Evolutionary conservation across 2,329 filamentous ascomycete species (phyloP).

Genomic region (Aspergillus neotritici): DNA sequence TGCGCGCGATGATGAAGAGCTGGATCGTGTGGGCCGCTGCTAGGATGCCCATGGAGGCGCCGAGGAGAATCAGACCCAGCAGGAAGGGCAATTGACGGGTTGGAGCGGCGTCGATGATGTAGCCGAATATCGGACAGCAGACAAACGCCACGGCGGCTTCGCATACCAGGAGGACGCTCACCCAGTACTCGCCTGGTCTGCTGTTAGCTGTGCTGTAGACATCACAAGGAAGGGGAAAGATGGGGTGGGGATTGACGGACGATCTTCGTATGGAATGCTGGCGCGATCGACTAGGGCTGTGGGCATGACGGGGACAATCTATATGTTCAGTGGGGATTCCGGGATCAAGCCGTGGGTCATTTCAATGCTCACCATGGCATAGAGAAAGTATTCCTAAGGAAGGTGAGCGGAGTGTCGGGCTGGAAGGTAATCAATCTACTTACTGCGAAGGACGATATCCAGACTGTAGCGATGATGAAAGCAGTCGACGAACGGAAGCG

Average conservation of each 20-base stretch:
- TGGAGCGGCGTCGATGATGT: conserved; percentile 22
- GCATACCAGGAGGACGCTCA: conserved; percentile 25
- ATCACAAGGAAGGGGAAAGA: background rate
- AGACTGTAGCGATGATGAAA: conserved; percentile 56
- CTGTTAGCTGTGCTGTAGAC: background rate
- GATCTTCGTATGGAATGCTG: conserved; percentile 19
- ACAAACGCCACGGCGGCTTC: conserved; percentile 24
- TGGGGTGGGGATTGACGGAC: conserved; percentile 12
- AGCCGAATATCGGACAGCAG: conserved; percentile 25
- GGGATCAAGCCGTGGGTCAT: background rate
- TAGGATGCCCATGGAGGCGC: conserved; percentile 52
- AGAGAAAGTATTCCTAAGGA: conserved; percentile 24
- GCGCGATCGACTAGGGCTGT: conserved; percentile 22
- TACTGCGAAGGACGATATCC: conserved; percentile 28
- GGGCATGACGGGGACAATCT: conserved; percentile 30
- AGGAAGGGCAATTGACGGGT: conserved; percentile 55
- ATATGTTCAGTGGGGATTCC: background rate
- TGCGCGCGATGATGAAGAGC: conserved; percentile 47
- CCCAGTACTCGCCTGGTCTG: conserved; percentile 23
- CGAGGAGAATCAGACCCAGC: conserved; percentile 48
- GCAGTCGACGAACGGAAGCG: conserved; percentile 53
- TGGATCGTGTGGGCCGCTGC: conserved; percentile 47
- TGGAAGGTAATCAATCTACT: background rate
- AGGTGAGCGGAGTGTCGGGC: background rate
- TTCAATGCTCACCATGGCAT: conserved; percentile 23